Evolutionary conservation across 805 yeast species (phyloP), one percentile per base, ranked within the genome.

Genomic region (Debaryomyces prosopidis): DNA sequence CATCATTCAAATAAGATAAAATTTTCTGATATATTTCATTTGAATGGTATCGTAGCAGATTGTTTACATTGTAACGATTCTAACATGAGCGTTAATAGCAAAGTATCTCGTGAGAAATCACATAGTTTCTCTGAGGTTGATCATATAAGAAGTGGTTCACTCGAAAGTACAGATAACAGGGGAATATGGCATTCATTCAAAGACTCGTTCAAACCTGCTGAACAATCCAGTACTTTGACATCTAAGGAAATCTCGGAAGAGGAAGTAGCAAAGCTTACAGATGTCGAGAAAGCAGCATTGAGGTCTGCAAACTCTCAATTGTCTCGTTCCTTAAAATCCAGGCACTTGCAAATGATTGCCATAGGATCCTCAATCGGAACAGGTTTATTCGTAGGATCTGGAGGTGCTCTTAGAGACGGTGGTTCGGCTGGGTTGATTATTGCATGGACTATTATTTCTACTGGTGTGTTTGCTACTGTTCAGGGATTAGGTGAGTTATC

Each of bases 291-390:
- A 45, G 65, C 65, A 39, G 65, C 65, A 35, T 39, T 60, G 3
- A 55, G 50, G 18, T 55, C 78, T 2, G 82, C 85, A 19, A 69
- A 71, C 46, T 69, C 87, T 4, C 90, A 87, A 2, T 68, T 85
- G 48, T 68, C 77, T 39, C 74, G 79, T 51, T 69, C 76, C 11
- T 63, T 82, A 57, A 81, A 80, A 53, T 63, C 68, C 36, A 76
- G 89, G 58, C 87, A 82, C 54, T 60, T 84, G 55, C 81, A 82
- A 52, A 81, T 84, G 79, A 77, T 84, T 49, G 82, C 88, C 30
- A 79, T 84, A 37, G 87, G 87, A 33, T 83, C 86, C 38, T 75
- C 84, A 35, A 79, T 84, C 32, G 88, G 88, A 47, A 82, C 87
- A 2, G 88, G 89, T 58, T 65, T 84, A 45, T 81, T 82, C 48